phyloP scores from a whole-genome alignment of 257 asterid species.

The Solanum stenotomum region DNA sequence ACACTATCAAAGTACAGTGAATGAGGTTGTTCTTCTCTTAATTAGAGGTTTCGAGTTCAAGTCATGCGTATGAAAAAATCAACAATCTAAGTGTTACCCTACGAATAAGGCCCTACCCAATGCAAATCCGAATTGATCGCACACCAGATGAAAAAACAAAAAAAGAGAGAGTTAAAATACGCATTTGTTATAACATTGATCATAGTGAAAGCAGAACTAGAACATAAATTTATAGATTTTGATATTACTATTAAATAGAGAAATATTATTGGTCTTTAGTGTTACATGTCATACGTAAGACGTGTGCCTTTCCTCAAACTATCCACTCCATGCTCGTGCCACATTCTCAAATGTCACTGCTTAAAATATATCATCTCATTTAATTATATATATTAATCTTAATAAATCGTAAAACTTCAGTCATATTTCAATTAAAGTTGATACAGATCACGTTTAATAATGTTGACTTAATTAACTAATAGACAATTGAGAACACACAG shows the following conservation, averaged over 20 bases:
- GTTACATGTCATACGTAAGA: neutral
- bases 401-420: neutral
- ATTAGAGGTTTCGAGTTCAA: too few relatives aligned
- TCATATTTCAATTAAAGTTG: neutral
- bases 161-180: neutral
- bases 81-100: neutral
- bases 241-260: neutral
- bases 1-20: too few relatives aligned
- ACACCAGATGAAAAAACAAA: too few relatives aligned
- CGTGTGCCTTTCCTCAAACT: neutral
- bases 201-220: neutral
- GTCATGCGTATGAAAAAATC: neutral
- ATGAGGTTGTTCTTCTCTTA: too few relatives aligned
- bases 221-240: too few relatives aligned
- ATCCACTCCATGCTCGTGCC: neutral
- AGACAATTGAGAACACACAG: neutral
- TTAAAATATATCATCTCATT: too few relatives aligned
- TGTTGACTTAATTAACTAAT: too few relatives aligned
- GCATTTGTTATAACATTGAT: neutral
- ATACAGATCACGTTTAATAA: neutral
- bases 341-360: neutral
- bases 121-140: neutral
- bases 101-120: neutral
- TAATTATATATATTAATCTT: neutral
- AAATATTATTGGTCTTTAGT: neutral